Evolutionary conservation across 1,284 basidiomycete genomes (phyloP).

Genomic region (Albatrellus sp.): DNA sequence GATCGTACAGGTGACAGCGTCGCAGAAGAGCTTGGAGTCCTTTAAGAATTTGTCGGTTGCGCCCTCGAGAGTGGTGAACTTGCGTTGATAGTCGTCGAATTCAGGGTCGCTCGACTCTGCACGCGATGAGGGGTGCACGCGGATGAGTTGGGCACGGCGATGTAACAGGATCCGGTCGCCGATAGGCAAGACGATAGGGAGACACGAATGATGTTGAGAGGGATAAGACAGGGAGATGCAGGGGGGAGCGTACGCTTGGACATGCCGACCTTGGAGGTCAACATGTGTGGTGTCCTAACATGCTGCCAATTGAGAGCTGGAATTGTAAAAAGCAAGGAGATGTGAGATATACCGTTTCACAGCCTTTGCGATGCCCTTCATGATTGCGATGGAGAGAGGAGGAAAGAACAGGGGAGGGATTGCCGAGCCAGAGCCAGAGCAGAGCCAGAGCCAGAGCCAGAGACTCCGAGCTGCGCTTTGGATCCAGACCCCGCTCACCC

Average conservation of each 20-base stretch:
- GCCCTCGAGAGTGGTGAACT: conserved; percentile 70
- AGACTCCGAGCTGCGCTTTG: no score
- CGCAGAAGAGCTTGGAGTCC: conserved; percentile 81
- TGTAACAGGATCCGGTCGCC: not conserved
- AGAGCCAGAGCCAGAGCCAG: no score
- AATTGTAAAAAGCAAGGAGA: not conserved
- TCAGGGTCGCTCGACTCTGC: conserved; percentile 79
- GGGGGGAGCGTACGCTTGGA: conserved; percentile 65
- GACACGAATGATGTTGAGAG: not conserved
- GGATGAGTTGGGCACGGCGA: not conserved
- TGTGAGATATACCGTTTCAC: conserved; percentile 50
- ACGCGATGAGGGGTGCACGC: no score
- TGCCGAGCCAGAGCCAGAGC: no score
- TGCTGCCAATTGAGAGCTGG: conserved; percentile 1
- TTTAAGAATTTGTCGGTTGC: conserved; percentile 86
- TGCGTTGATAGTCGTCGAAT: conserved; percentile 73
- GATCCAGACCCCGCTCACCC: no score
- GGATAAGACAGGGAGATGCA: not conserved
- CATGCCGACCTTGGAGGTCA: conserved; percentile 80
- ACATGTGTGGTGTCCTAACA: conserved; percentile 75
- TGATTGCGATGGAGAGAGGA: conserved; percentile 4
- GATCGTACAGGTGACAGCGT: conserved; percentile 63
- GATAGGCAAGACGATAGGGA: conserved; percentile 6
- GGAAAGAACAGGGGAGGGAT: not conserved
- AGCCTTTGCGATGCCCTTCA: conserved; percentile 58